Evolutionary conservation across 2,329 filamentous ascomycete species (phyloP), one percentile per base, ranked within the genome.

Genomic region (Metarhizium album): DNA sequence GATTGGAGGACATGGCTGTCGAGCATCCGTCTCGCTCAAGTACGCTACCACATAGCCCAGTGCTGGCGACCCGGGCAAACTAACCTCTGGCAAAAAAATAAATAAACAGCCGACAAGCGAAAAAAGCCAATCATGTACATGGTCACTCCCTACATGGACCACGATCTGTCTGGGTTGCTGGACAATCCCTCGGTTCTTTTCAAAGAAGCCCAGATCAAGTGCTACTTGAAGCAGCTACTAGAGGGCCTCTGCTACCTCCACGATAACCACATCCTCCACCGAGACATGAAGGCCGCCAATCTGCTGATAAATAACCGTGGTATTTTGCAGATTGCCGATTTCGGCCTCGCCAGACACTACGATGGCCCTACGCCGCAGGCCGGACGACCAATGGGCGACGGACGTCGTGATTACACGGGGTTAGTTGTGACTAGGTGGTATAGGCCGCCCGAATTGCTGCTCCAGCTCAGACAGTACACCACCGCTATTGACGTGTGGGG

Each of bases 231-330:
- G 53, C 93, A 98, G 67, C 77, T 98, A 29, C 79, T 98, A 47
- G 85, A 95, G 62, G 93, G 93, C 3, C 75, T 96, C 37, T 80
- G 82, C 55, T 98, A 97, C 68, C 76, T 98, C 42, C 93, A 98
- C 71, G 87, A 90, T 55, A 88, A 79, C 63, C 79, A 86, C 60
- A 97, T 98, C 56, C 74, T 98, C 23, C 93, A 98, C 66, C 84
- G 93, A 64, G 93, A 98, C 63, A 97, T 98, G 90, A 98, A 98
- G 72, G 93, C 93, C 2, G 93, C 93, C 62, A 98, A 98, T 64
- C 77, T 98, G 31, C 80, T 98, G 53, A 98, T 98, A 69, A 95
- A 87, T 71, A 97, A 98, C 68, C 78, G 82, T 50, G 93, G 93
- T 22, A 84, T 95, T 51, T 78, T 98, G 11, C 91, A 97, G 67